Base-by-base conservation (phyloP, 2,329 filamentous ascomycete species). In the Fusarium torulosum region DNA sequence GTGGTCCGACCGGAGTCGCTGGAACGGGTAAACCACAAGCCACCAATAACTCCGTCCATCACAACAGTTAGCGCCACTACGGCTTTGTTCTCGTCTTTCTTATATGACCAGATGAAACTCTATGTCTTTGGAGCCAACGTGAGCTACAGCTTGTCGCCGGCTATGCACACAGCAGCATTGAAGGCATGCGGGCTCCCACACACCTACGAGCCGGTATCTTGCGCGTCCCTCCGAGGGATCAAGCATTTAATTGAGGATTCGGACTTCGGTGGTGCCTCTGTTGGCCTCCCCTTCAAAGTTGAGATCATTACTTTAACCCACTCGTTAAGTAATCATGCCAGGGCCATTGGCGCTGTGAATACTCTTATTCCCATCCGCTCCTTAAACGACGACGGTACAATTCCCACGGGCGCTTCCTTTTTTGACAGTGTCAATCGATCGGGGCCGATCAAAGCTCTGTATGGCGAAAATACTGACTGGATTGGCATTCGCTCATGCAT, bases 401-500 rank as follows among this genome's bases (percentile, higher is more conserved):
- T 88, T 1, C 85, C 88, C 1, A 81, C 84, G 29, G 86, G 86
- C 6, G 83, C 83, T 2, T 77, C 87, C 10, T 77, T 84, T 19
- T 82, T 83, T 60, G 78, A 80, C n/a, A 83, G 86, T 60, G 67
- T 77, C 29, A 90, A 90, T 64, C 84, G 87, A 42, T 84, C 88
- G 2, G 91, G 91, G 0, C 86, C 88, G 0, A 86, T 93, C 8
- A 85, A 86, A 63, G 90, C 89, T 0, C 81, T 94, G 0, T 92
- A 93, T 65, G 92, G 91, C 2, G 91, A 94, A 59, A 94, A 94
- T 61, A 94, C 91, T 0, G 91, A 94, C 75, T 94, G 91, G 89
- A 90, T 93, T 33, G 91, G 91, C 7, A 91, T 94, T 41, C 83
- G 90, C 53, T 90, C 90, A 4, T 93, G 90, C 73, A 86, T 94